phyloP scores from a whole-genome alignment of 2,329 filamentous ascomycete species.

The Didymella segeticola region DNA sequence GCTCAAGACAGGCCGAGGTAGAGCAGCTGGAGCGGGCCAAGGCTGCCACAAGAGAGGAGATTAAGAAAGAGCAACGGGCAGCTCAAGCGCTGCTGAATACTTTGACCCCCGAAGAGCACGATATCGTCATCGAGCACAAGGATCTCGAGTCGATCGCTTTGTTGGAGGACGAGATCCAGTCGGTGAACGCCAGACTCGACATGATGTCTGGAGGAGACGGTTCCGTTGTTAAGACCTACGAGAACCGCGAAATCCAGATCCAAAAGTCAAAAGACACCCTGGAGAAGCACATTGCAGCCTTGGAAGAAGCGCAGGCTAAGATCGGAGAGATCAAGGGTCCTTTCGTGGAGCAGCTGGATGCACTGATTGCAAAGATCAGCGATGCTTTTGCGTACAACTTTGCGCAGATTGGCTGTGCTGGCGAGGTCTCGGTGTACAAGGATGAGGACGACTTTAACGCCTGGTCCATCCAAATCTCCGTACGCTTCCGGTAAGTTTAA shows the following conservation, averaged over 20 bases:
- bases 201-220: conserved; percentile 81
- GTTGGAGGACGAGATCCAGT: conserved; percentile 75
- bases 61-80: conserved; percentile 25
- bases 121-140: conserved; percentile 27
- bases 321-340: conserved; percentile 71
- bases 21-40: conserved; percentile 24
- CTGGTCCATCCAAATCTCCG: conserved; percentile 92
- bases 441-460: conserved; percentile 87
- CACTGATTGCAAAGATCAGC: conserved; percentile 80
- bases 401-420: conserved; percentile 89
- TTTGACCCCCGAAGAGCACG: conserved; percentile 35
- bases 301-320: conserved; percentile 62
- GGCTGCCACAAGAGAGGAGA: conserved; percentile 16
- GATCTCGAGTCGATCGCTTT: conserved; percentile 56
- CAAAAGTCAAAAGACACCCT: conserved; percentile 67
- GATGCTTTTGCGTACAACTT: conserved; percentile 94
- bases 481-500: conserved; percentile 81
- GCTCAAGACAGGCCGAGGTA: conserved; percentile 27
- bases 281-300: conserved; percentile 59
- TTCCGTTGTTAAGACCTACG: conserved; percentile 75
- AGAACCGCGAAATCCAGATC: conserved; percentile 64
- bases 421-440: conserved; percentile 87
- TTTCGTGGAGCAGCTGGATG: conserved; percentile 87
- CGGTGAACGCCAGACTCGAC: conserved; percentile 76
- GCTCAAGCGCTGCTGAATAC: conserved; percentile 23